Percentiles rank a stretch among this genome's conserved stretches.
Evolutionary conservation across 192 early-diverging fungal species (phyloP).

Genomic region (Chytriomyces confervae): DNA sequence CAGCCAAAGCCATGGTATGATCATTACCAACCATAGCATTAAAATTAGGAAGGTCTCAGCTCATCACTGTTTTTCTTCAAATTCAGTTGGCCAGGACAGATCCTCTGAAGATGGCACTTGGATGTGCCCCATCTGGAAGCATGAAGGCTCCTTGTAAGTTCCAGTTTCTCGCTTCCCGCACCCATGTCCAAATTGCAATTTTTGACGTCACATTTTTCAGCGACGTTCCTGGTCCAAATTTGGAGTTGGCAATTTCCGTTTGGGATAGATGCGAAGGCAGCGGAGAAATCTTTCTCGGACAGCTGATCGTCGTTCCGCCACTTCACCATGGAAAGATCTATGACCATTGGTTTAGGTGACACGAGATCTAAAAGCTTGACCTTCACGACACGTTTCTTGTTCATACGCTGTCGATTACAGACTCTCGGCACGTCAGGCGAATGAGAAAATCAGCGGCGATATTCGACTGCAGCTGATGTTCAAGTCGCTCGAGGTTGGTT

Average conservation of each 20-base stretch:
- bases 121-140: constrained; percentile 54
- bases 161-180: constrained; percentile 27
- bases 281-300: constrained; percentile 54
- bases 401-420: constrained; percentile 27
- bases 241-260: constrained; percentile 57
- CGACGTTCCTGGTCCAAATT: constrained; percentile 53
- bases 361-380: neutral
- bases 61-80: neutral
- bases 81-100: neutral
- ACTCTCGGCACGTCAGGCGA: constrained; percentile 48
- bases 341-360: constrained; percentile 58
- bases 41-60: neutral
- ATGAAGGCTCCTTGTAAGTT: constrained; percentile 64
- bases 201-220: constrained; percentile 37
- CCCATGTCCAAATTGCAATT: constrained; percentile 21
- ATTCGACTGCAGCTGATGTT: constrained; percentile 61
- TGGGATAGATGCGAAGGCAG: constrained; percentile 48
- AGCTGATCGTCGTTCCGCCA: constrained; percentile 52
- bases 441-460: constrained; percentile 56
- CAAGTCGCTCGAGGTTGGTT: constrained; percentile 44
- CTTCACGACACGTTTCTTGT: neutral
- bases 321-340: constrained; percentile 57
- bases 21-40: neutral
- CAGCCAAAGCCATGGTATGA: constrained; percentile 5
- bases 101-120: constrained; percentile 1